phyloP scores from a whole-genome alignment of 1,284 basidiomycete species.

The Sanghuangporus sanghuang region DNA sequence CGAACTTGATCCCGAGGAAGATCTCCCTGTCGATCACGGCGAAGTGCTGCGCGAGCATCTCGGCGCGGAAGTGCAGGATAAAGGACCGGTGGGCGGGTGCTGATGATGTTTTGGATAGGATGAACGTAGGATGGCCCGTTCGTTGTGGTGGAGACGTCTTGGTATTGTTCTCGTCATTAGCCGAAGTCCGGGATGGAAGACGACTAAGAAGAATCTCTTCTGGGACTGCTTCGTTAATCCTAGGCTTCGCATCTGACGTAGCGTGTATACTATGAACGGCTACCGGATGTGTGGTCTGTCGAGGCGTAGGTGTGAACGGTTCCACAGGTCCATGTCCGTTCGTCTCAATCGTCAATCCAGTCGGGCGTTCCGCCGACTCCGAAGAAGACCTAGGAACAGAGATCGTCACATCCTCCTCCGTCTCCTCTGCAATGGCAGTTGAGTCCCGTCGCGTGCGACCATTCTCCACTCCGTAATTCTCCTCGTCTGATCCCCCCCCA shows the following conservation, averaged over 20 bases:
- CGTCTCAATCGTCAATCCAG: constrained; percentile 7
- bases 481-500: constrained; percentile 28
- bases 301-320: constrained; percentile 19
- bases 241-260: constrained; percentile 40
- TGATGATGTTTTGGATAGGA: constrained; percentile 22
- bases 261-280: background rate
- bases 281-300: constrained; percentile 11
- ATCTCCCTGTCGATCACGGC: constrained; percentile 86
- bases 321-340: background rate
- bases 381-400: constrained; percentile 12
- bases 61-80: constrained; percentile 54
- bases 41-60: constrained; percentile 72
- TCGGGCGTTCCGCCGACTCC: constrained; percentile 14
- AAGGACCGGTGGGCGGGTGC: constrained; percentile 55
- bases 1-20: constrained; percentile 77
- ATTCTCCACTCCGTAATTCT: constrained; percentile 24
- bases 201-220: constrained; percentile 61
- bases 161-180: constrained; percentile 28
- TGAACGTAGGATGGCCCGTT: constrained; percentile 16
- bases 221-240: constrained; percentile 56
- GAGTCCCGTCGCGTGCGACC: constrained; percentile 17
- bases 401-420: constrained; percentile 21
- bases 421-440: background rate
- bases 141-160: constrained; percentile 28
- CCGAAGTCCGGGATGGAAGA: constrained; percentile 36